phyloP scores from a whole-genome alignment of 306 rosid species.

The Ochetophila trinervis region DNA sequence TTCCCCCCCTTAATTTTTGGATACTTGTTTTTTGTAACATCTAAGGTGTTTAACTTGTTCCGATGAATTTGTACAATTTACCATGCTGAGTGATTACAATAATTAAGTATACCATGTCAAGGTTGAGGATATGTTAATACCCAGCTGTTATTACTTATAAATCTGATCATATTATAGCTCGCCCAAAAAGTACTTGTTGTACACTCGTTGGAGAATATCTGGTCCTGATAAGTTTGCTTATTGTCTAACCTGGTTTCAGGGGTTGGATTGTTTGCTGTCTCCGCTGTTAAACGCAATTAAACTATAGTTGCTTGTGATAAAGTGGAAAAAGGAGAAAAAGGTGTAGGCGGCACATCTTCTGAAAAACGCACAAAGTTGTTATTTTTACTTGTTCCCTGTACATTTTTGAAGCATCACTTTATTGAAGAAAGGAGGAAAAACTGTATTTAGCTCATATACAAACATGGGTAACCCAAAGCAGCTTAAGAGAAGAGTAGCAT shows the following conservation, averaged over 20 bases:
- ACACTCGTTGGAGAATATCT: not conserved
- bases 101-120: too few species aligned
- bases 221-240: not conserved
- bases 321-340: not conserved
- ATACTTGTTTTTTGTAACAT: too few species aligned
- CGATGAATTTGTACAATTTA: too few species aligned
- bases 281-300: slow-evolving; percentile 20
- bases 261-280: slow-evolving; percentile 22
- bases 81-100: too few species aligned
- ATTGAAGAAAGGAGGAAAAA: slow-evolving; percentile 8
- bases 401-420: slow-evolving; percentile 5
- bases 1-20: too few species aligned
- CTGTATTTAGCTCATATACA: slow-evolving; percentile 5
- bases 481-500: slow-evolving; percentile 86
- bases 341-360: not conserved
- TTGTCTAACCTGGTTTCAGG: slow-evolving; percentile 23
- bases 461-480: slow-evolving; percentile 46
- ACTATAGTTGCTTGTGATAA: slow-evolving; percentile 19
- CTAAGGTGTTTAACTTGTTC: too few species aligned
- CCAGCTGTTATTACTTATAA: too few species aligned
- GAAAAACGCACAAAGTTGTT: not conserved
- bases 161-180: too few species aligned
- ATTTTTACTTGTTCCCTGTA: slow-evolving; percentile 6
- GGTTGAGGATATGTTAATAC: too few species aligned
- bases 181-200: not conserved